Evolutionary conservation across 345 rosid species (phyloP), one percentile per base, ranked within the genome.

Genomic region (Eutrema yunnanense): DNA sequence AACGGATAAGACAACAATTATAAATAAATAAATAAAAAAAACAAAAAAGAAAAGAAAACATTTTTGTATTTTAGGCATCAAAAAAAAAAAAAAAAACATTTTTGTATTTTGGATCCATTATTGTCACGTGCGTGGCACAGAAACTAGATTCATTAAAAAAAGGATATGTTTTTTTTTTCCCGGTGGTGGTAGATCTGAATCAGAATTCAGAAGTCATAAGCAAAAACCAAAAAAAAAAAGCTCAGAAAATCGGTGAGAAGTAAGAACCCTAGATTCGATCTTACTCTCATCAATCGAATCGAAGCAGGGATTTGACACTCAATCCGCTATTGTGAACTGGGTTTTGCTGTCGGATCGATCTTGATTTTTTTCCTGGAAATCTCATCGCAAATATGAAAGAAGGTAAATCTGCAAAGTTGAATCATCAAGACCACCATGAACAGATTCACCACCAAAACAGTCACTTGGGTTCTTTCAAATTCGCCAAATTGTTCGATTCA

Each of bases 401-500:
- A 80, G 72, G 73, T 8, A 84, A 88, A 80, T 79, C 89, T 6
- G 79, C 60, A 6, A 88, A 86, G 74, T 67, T 67, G 79, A 86
- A 80, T 67, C 76, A 78, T 2, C 88, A 78, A 73, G 74, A 78
- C 19, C 37, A 67, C 22, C 50, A 73, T 32, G 74, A 78, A 73
- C 74, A 68, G 75, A 62, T 33, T 36, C 29, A 77, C 46, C 88
- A 76, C 71, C 83, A 81, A 49, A 83, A 86, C 74, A 85, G 86
- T 47, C 97, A 91, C 87, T 66, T 89, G 62, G 84, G 89, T 61
- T 91, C 92, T 46, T 82, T 79, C 85, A 91, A 86, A 69, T 66
- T 88, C 74, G 92, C 96, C 50, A 92, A 89, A 74, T 84, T 88
- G 83, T 85, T 94, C n/a, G 99, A 91, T 83, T 92, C 97, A 0